phyloP scores from a whole-genome alignment of 202 grass and related monocot species.

The Sporobolus alterniflorus region DNA sequence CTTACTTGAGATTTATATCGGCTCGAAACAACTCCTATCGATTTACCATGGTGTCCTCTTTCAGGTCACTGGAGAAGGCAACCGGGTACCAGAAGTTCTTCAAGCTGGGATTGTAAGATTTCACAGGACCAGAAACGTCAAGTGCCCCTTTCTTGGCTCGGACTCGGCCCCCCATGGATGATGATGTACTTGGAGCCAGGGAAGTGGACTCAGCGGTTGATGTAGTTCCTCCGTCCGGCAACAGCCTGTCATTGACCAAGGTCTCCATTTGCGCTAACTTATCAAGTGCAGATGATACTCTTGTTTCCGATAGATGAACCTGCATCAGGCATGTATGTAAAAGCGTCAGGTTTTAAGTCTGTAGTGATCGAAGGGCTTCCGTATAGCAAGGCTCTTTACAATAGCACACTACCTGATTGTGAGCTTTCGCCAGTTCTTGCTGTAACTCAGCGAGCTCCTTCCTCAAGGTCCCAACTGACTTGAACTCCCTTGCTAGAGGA shows the following conservation, averaged over 20 bases:
- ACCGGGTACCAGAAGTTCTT: constrained; percentile 99
- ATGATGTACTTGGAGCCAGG: constrained; percentile 72
- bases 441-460: constrained; percentile 87
- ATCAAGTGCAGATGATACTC: constrained; percentile 71
- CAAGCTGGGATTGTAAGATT: constrained; percentile 73
- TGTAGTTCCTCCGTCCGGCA: constrained; percentile 49
- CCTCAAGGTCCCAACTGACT: constrained; percentile 90
- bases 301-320: constrained; percentile 82
- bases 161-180: constrained; percentile 11
- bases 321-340: constrained; percentile 18
- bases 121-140: constrained; percentile 82
- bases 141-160: constrained; percentile 54
- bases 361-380: not conserved
- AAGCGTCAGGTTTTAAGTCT: not conserved
- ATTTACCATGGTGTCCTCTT: constrained; percentile 92
- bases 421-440: constrained; percentile 68
- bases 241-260: constrained; percentile 72
- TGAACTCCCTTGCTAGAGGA: constrained; percentile 87
- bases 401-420: constrained; percentile 69
- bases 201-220: constrained; percentile 42
- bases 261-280: constrained; percentile 88
- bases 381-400: not conserved
- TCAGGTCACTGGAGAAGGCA: constrained; percentile 92
- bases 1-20: not conserved
- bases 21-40: not conserved